Conservation (phyloP, 2,329 filamentous ascomycete genomes). For the Colletotrichum lupini region DNA sequence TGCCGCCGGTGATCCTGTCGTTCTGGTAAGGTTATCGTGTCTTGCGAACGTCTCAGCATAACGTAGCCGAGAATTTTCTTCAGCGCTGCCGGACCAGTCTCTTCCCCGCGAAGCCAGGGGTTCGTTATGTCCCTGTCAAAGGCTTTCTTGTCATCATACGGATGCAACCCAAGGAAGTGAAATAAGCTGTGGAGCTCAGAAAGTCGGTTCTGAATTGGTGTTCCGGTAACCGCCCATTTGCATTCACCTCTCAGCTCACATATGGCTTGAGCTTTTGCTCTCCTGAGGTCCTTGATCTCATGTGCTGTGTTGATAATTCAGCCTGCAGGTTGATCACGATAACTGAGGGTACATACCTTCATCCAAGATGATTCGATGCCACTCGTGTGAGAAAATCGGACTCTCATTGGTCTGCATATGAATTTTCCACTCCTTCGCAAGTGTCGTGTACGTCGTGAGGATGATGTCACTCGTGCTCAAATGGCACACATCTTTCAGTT, state of each 20-base stretch:
- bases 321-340: neutral
- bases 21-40: neutral
- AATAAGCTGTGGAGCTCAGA: neutral
- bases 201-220: neutral
- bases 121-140: neutral
- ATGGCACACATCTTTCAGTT: neutral
- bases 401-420: neutral
- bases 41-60: neutral
- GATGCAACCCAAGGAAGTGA: neutral
- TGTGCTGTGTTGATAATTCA: neutral
- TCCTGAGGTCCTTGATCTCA: neutral
- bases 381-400: neutral
- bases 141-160: neutral
- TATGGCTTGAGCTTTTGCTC: neutral
- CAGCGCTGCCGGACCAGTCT: neutral
- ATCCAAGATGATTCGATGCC: neutral
- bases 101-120: neutral
- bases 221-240: neutral
- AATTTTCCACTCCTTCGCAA: neutral
- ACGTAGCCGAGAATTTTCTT: neutral
- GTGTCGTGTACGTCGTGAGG: neutral
- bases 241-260: neutral
- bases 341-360: neutral
- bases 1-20: neutral
- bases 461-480: neutral